Base-by-base conservation (phyloP, 2,329 filamentous ascomycete species). In the Tricladium varicosporioides region DNA sequence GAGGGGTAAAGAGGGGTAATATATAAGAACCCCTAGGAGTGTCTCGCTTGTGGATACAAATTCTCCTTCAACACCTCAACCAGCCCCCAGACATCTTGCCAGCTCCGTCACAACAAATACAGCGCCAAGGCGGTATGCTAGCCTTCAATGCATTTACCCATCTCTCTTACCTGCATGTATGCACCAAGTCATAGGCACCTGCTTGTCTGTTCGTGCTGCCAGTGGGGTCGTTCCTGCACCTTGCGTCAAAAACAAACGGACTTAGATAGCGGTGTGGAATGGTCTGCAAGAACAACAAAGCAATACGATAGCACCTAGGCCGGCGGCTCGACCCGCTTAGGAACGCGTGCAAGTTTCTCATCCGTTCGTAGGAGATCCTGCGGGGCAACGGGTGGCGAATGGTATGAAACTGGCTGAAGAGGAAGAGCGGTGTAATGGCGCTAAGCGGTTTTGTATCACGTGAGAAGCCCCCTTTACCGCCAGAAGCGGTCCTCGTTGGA, bases 321-420 rank as follows among this genome's bases (percentile, higher is more conserved):
- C 56, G 57, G 59, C 64, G 61, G 64, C 56, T 61, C 63, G 64
- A 60, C 63, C 64, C 64, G 64, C 64, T 61, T 43, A 36, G 45
- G 55, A 48, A 65, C 58, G 58, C 60, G 58, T 66, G 64, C 64
- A 47, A 62, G 58, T 49, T 55, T 57, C 57, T 61, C 48, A 60
- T 61, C 49, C 59, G 59, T 60, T 58, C 58, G 56, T 53, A 54
- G n/a, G 33, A 52, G 53, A 48, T 52, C 22, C 51, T 46, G 50
- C 43, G 59, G 57, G 53, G 48, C 50, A 33, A 5, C 9, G 45
- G 44, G 53, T 44, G 52, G 57, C 56, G 48, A 60, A 62, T 61
- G 31, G 50, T 54, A 43, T 48, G 43, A 50, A 43, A 40, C 27
- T 19, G 18, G 43, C 19, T 14, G 19, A 36, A 16, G 33, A 27